A percentile compares a stretch with the other conserved stretches of the same genome.
These are phyloP conservation scores for Suillus tomentosus DNA, from an alignment of 768 basidiomycete species.

Conservation along the genomic window DNA sequence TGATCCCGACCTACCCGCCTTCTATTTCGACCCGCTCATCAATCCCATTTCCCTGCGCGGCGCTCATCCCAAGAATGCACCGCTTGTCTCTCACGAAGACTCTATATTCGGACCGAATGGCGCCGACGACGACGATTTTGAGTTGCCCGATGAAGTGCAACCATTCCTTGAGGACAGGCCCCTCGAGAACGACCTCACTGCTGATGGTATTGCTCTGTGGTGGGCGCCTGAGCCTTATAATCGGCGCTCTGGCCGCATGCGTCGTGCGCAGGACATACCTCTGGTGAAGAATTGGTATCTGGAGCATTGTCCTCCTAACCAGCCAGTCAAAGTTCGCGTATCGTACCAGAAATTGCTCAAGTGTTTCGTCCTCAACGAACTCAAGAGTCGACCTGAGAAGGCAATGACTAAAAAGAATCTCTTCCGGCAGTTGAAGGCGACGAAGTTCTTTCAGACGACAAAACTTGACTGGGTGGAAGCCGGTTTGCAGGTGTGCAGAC, in stretches of 20 bases:
- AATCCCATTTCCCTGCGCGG: constrained; percentile 96
- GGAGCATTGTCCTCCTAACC: constrained; percentile 95
- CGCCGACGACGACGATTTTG: constrained; percentile 84
- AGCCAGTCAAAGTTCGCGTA: constrained; percentile 97
- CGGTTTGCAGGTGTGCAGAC: constrained; percentile 95
- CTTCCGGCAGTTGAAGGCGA: constrained; percentile 95
- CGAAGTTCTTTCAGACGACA: constrained; percentile 99
- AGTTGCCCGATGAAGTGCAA: constrained; percentile 71
- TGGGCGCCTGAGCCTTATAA: constrained; percentile 98
- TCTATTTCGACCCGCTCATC: constrained; percentile 98
- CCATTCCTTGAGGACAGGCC: constrained; percentile 83
- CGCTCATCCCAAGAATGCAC: constrained; percentile 77
- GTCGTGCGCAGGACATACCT: constrained; percentile 93
- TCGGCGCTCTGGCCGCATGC: constrained; percentile 87
- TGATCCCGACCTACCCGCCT: constrained; percentile 98
- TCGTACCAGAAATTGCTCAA: constrained; percentile 99
- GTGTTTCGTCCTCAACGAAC: constrained; percentile 92
- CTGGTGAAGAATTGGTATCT: constrained; percentile 98
- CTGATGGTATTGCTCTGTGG: constrained; percentile 97
- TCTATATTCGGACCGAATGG: constrained; percentile 88
- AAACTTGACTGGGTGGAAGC: constrained; percentile 99
- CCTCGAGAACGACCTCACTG: constrained; percentile 87
- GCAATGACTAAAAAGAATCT: constrained; percentile 98
- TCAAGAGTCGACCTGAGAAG: constrained; percentile 87
- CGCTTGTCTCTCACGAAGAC: constrained; percentile 88